Percentiles rank a stretch among this genome's conserved stretches.
Conservation (phyloP, 2,329 filamentous ascomycete species). For the Colletotrichum chrysophilum region DNA sequence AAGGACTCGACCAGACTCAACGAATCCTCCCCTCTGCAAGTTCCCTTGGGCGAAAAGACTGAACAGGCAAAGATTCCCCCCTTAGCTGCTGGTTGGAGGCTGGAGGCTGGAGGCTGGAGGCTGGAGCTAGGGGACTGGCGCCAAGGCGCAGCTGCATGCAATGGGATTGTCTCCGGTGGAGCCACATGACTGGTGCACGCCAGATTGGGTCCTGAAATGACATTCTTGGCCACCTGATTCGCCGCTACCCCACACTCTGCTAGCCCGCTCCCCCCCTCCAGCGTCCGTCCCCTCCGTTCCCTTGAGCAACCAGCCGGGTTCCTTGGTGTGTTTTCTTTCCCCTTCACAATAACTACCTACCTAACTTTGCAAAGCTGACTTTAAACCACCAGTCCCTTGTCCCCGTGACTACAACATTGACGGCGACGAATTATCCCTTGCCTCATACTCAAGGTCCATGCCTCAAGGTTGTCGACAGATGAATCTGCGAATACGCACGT, state of each 20-base stretch:
- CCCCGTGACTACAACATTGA: neutral
- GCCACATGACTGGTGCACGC: slow-evolving; percentile 22
- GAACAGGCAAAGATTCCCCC: neutral
- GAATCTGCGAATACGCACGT: neutral
- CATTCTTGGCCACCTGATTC: slow-evolving; percentile 21
- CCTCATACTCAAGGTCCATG: neutral
- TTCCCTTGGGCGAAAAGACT: neutral
- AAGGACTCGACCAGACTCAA: neutral
- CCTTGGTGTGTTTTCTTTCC: neutral
- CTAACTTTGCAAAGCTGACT: neutral
- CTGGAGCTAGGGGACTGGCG: neutral
- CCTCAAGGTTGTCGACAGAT: neutral
- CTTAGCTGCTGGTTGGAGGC: neutral
- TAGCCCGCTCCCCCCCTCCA: neutral
- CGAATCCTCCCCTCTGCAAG: neutral
- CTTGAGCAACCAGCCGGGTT: neutral
- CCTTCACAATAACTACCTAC: neutral
- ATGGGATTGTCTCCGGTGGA: slow-evolving; percentile 5
- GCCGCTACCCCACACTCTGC: slow-evolving; percentile 24
- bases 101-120: neutral
- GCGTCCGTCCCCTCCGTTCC: neutral
- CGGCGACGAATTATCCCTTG: neutral
- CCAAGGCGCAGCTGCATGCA: slow-evolving; percentile 8
- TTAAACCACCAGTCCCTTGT: neutral
- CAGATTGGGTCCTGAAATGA: slow-evolving; percentile 9